A percentile compares a stretch with the other conserved stretches of the same genome.
Conservation (phyloP, 2,329 filamentous ascomycete genomes). For the Nakataea oryzae region DNA sequence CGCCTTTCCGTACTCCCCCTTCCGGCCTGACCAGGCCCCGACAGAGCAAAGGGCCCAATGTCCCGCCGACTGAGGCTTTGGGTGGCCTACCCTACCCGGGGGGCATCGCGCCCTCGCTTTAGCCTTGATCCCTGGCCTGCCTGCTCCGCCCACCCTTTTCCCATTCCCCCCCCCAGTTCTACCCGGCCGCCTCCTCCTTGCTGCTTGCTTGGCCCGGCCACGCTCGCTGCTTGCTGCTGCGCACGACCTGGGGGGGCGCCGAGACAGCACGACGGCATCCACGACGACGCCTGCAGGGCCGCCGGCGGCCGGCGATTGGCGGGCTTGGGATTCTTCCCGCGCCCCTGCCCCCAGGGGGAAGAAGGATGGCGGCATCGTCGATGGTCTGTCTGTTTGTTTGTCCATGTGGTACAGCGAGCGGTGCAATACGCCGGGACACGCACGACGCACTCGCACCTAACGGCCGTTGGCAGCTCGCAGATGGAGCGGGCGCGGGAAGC, state of each 20-base stretch:
- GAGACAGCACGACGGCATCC: neutral
- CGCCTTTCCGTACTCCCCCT: too few relatives aligned
- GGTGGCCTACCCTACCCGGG: too few relatives aligned
- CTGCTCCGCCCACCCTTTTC: too few relatives aligned
- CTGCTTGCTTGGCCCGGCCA: neutral
- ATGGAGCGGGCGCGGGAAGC: too few relatives aligned
- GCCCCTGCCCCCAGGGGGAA: neutral
- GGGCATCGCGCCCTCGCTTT: too few relatives aligned
- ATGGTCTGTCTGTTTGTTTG: neutral
- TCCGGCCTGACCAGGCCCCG: too few relatives aligned
- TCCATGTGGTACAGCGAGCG: too few relatives aligned
- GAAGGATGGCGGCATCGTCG: neutral
- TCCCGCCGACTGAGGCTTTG: too few relatives aligned
- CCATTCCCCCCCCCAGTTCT: neutral
- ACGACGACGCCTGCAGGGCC: neutral
- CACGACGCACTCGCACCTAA: too few relatives aligned
- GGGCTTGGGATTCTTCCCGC: too few relatives aligned
- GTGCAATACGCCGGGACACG: neutral
- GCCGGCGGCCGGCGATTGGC: neutral
- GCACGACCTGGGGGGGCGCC: neutral
- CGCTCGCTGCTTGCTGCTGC: neutral
- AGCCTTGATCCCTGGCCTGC: too few relatives aligned
- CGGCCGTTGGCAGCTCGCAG: neutral
- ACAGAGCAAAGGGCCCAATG: too few relatives aligned
- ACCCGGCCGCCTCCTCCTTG: neutral